phyloP scores from a whole-genome alignment of 768 basidiomycete species.

The Dioszegia crocea region DNA sequence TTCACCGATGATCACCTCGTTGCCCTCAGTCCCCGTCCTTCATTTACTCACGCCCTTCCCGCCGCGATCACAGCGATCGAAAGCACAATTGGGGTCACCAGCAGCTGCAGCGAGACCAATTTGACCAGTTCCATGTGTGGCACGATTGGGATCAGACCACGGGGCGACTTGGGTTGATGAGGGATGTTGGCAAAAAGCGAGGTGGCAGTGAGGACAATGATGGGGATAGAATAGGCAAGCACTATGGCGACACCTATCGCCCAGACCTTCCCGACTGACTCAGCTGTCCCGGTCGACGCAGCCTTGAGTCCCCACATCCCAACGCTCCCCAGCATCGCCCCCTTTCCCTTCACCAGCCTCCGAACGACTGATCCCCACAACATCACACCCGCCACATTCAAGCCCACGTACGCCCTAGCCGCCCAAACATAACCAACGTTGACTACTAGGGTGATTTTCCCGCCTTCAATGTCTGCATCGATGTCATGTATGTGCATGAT shows the following conservation, averaged over 20 bases:
- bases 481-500: constrained; percentile 37
- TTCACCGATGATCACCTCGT: too few species aligned
- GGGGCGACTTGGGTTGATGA: neutral
- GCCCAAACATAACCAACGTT: constrained; percentile 16
- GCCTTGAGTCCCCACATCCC: neutral
- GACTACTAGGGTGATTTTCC: constrained; percentile 22
- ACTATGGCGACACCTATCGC: constrained; percentile 8
- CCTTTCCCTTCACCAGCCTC: neutral
- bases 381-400: constrained; percentile 10
- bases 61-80: neutral
- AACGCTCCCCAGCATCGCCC: neutral
- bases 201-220: constrained; percentile 14
- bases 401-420: constrained; percentile 14
- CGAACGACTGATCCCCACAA: constrained; percentile 9
- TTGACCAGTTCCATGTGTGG: constrained; percentile 6
- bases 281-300: neutral
- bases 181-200: constrained; percentile 19
- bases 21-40: too few species aligned
- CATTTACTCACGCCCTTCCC: neutral
- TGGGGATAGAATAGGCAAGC: constrained; percentile 15
- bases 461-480: constrained; percentile 23
- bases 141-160: neutral
- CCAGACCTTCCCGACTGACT: constrained; percentile 11
- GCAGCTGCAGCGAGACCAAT: constrained; percentile 8
- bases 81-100: constrained; percentile 18